Evolutionary conservation across 2,329 filamentous ascomycete genomes (phyloP).

Genomic region (Gaeumannomyces tritici): DNA sequence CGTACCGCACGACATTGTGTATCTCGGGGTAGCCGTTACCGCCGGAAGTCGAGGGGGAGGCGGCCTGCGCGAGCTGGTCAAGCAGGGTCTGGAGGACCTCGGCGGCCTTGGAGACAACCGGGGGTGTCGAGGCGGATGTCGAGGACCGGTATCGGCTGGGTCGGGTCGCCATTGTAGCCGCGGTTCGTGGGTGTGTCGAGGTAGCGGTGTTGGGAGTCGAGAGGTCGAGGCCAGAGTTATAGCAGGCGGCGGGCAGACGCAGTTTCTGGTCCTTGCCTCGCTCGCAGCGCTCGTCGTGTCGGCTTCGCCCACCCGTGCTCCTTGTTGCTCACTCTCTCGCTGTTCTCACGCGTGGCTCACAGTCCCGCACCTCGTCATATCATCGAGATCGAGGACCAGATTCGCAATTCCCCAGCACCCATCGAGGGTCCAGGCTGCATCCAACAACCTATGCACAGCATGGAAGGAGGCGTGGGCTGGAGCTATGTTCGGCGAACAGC

Average conservation of each 20-base stretch:
- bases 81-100: constrained; percentile 48
- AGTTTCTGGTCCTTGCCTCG: constrained; percentile 39
- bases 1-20: constrained; percentile 38
- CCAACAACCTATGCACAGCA: constrained; percentile 13
- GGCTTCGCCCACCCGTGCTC: constrained; percentile 5
- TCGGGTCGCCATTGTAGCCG: constrained; percentile 26
- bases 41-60: constrained; percentile 12
- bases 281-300: constrained; percentile 25
- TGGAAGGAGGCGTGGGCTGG: constrained; percentile 10
- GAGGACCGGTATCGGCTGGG: constrained; percentile 54
- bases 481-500: not conserved
- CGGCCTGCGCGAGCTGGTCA: constrained; percentile 25
- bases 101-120: constrained; percentile 48
- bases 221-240: constrained; percentile 24
- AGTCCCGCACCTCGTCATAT: not conserved
- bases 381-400: not conserved
- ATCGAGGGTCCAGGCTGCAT: constrained; percentile 21
- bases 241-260: constrained; percentile 57
- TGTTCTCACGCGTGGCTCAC: constrained; percentile 2
- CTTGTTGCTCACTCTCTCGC: not conserved
- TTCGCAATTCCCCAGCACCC: constrained; percentile 18
- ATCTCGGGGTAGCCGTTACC: constrained; percentile 35
- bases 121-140: constrained; percentile 48
- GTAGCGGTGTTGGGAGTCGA: constrained; percentile 3
- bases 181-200: constrained; percentile 28